These are phyloP conservation scores for Thoreauomyces humboldtii DNA, from an alignment of 192 early-diverging fungal species.

Conservation along the genomic window DNA sequence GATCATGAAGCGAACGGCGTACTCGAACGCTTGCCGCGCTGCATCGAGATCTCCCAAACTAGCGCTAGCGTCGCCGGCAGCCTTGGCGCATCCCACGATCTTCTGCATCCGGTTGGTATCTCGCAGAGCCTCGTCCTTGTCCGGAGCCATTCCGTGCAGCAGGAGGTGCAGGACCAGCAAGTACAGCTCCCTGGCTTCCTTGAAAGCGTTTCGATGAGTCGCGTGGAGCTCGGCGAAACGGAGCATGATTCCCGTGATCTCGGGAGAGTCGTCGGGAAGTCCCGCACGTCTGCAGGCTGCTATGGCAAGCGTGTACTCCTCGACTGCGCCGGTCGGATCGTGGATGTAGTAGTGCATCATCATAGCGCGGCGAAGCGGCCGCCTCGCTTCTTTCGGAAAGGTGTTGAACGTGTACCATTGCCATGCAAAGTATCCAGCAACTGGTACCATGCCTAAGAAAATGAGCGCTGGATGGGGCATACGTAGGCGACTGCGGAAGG, in stretches of 20 bases:
- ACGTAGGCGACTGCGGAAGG: no score
- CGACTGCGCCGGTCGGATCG: neutral
- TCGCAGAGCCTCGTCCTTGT: no score
- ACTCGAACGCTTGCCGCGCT: neutral
- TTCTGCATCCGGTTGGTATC: slow-evolving; percentile 2
- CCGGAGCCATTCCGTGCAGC: no score
- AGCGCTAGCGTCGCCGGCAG: neutral
- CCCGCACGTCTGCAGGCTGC: slow-evolving; percentile 7
- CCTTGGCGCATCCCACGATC: slow-evolving; percentile 9
- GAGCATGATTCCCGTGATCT: slow-evolving; percentile 19
- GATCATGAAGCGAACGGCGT: neutral
- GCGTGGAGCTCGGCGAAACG: slow-evolving; percentile 27
- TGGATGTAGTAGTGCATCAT: slow-evolving; percentile 16
- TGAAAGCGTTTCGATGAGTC: neutral
- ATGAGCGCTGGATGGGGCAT: slow-evolving; percentile 1
- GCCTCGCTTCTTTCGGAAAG: neutral
- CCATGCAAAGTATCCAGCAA: neutral
- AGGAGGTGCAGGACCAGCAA: neutral
- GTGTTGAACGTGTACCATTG: slow-evolving; percentile 1
- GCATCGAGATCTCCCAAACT: neutral
- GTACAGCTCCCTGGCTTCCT: slow-evolving; percentile 10
- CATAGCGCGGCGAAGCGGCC: neutral
- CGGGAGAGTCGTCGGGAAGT: neutral
- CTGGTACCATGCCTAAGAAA: neutral
- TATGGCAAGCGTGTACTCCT: slow-evolving; percentile 1